Conservation (phyloP, 768 basidiomycete genomes). For the Serendipita sp. region DNA sequence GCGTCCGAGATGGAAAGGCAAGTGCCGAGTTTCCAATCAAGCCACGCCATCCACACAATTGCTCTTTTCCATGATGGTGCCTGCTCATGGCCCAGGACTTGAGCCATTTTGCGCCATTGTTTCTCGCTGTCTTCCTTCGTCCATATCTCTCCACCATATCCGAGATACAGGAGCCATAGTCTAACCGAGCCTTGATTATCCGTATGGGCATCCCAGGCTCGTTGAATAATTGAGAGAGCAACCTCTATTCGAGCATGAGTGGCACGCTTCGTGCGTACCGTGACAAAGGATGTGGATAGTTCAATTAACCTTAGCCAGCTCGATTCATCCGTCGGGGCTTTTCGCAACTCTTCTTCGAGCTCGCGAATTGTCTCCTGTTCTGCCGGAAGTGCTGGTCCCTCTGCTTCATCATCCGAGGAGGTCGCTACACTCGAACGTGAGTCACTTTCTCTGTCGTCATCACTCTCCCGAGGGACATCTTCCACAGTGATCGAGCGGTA, state of each 20-base stretch:
- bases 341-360: constrained; percentile 39
- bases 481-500: constrained; percentile 34
- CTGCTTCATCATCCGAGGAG: constrained; percentile 17
- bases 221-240: constrained; percentile 45
- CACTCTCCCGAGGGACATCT: constrained; percentile 5
- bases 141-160: constrained; percentile 63
- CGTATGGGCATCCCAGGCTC: constrained; percentile 44
- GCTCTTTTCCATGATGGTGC: constrained; percentile 13
- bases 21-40: constrained; percentile 54
- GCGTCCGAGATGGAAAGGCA: constrained; percentile 32
- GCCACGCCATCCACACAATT: constrained; percentile 61
- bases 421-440: neutral
- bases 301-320: constrained; percentile 52
- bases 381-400: constrained; percentile 18
- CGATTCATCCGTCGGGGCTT: constrained; percentile 35
- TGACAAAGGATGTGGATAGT: constrained; percentile 46
- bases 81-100: constrained; percentile 27
- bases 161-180: constrained; percentile 49
- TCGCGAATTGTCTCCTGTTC: constrained; percentile 43
- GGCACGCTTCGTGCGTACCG: constrained; percentile 51
- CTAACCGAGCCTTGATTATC: constrained; percentile 32
- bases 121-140: constrained; percentile 32
- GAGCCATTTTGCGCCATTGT: constrained; percentile 60
- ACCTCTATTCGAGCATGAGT: constrained; percentile 55
- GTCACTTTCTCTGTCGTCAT: constrained; percentile 18